Evolutionary conservation across 2,329 filamentous ascomycete species (phyloP).

Genomic region (Aspergillus sp.): DNA sequence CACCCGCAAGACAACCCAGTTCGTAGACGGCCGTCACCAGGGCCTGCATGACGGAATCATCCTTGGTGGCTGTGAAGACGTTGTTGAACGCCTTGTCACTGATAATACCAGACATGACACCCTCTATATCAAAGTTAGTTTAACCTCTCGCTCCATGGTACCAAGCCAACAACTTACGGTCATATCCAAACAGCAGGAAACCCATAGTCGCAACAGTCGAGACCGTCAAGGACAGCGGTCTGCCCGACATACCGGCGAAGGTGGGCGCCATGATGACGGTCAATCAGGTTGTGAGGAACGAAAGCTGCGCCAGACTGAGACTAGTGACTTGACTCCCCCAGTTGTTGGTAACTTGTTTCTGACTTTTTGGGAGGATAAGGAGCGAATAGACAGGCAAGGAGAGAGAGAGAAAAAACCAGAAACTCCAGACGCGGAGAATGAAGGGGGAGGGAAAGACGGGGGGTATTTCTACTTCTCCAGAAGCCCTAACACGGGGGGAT

Average conservation of each 20-base stretch:
- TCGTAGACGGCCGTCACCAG: slow-evolving; percentile 34
- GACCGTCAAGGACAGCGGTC: slow-evolving; percentile 55
- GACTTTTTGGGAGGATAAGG: background rate
- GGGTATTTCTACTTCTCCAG: slow-evolving; percentile 29
- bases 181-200: slow-evolving; percentile 62
- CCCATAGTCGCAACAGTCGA: slow-evolving; percentile 65
- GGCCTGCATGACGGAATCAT: slow-evolving; percentile 41
- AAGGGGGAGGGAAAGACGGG: slow-evolving; percentile 19
- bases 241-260: slow-evolving; percentile 61
- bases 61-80: slow-evolving; percentile 34
- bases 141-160: too few relatives aligned
- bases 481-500: background rate
- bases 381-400: slow-evolving; percentile 10
- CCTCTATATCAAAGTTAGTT: slow-evolving; percentile 23
- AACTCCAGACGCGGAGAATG: slow-evolving; percentile 18
- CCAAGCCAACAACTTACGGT: slow-evolving; percentile 40
- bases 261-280: slow-evolving; percentile 49
- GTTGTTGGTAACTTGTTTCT: background rate
- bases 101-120: slow-evolving; percentile 43
- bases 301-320: background rate
- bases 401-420: slow-evolving; percentile 8
- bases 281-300: background rate
- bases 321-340: background rate
- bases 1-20: slow-evolving; percentile 38
- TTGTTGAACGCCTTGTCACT: slow-evolving; percentile 31